Conservation (phyloP, 2,329 filamentous ascomycete species). For the Diplodia sapinea region DNA sequence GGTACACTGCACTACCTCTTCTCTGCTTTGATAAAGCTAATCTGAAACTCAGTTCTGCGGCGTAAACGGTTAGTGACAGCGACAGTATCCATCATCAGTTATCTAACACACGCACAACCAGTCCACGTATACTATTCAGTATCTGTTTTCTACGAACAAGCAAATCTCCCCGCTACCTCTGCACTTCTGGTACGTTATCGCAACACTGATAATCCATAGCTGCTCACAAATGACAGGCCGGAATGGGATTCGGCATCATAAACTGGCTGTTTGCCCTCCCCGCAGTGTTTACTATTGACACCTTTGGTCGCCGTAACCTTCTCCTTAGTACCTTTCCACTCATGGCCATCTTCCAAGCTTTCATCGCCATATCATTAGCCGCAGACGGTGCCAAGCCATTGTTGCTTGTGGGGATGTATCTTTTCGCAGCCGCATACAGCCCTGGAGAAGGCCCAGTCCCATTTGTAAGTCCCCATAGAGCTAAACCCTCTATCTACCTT, state of each 20-base stretch:
- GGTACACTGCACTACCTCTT: background rate
- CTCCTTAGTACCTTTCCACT: slow-evolving; percentile 54
- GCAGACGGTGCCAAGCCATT: no score
- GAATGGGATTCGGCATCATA: slow-evolving; percentile 53
- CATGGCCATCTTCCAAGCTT: slow-evolving; percentile 57
- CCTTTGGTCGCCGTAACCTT: slow-evolving; percentile 47
- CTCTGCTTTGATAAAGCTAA: background rate
- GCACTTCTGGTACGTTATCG: background rate
- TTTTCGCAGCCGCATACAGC: slow-evolving; percentile 60
- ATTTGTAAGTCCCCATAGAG: no score
- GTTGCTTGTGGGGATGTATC: slow-evolving; percentile 48
- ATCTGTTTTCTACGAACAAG: slow-evolving; percentile 50
- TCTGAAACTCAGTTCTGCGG: slow-evolving; percentile 35
- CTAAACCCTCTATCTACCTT: no score
- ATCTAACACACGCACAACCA: no score
- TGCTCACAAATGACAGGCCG: slow-evolving; percentile 35
- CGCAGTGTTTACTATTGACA: slow-evolving; percentile 54
- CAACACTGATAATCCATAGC: no score
- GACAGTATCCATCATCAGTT: no score
- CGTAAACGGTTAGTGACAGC: slow-evolving; percentile 30
- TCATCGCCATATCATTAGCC: slow-evolving; percentile 46
- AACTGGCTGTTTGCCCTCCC: slow-evolving; percentile 55
- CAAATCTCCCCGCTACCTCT: slow-evolving; percentile 49
- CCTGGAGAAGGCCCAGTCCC: slow-evolving; percentile 37
- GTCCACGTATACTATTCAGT: slow-evolving; percentile 38